Conservation (phyloP, 2,329 filamentous ascomycete species). For the Paraconiothyrium brasiliense region DNA sequence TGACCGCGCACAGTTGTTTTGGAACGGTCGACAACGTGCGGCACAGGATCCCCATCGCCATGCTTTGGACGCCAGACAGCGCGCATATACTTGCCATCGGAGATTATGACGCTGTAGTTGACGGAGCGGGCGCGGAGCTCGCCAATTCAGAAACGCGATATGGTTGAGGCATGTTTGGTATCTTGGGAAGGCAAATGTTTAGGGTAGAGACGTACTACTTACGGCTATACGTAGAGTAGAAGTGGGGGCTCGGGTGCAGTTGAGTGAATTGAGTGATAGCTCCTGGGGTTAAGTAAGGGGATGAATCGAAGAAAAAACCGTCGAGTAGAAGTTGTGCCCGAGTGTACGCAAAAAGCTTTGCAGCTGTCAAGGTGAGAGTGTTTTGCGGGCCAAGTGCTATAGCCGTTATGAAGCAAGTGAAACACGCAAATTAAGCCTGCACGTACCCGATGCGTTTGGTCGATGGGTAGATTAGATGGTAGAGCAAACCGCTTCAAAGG, state of each 20-base stretch:
- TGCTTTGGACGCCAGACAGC: slow-evolving; percentile 52
- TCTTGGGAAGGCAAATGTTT: neutral
- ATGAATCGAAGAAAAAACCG: neutral
- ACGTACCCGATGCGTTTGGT: neutral
- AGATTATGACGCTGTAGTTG: slow-evolving; percentile 27
- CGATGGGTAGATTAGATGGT: neutral
- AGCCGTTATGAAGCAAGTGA: neutral
- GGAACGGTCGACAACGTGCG: slow-evolving; percentile 30
- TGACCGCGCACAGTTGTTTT: slow-evolving; percentile 31
- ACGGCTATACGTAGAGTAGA: neutral
- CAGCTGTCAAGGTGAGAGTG: neutral
- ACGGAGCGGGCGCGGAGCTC: slow-evolving; percentile 13
- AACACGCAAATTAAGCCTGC: neutral
- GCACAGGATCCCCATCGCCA: slow-evolving; percentile 44
- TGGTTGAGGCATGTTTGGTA: neutral
- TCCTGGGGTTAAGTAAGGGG: neutral
- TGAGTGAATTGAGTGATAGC: neutral
- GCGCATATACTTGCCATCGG: slow-evolving; percentile 42
- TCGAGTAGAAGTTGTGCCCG: neutral
- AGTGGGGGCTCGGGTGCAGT: neutral
- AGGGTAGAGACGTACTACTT: neutral
- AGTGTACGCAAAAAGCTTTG: neutral
- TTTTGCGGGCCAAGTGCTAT: neutral
- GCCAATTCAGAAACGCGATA: neutral
- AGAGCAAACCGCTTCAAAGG: no score